Evolutionary conservation across 352 stramenopile genomes (phyloP), one percentile per base, ranked within the genome.

Genomic region (Phytophthora macrochlamydospora): DNA sequence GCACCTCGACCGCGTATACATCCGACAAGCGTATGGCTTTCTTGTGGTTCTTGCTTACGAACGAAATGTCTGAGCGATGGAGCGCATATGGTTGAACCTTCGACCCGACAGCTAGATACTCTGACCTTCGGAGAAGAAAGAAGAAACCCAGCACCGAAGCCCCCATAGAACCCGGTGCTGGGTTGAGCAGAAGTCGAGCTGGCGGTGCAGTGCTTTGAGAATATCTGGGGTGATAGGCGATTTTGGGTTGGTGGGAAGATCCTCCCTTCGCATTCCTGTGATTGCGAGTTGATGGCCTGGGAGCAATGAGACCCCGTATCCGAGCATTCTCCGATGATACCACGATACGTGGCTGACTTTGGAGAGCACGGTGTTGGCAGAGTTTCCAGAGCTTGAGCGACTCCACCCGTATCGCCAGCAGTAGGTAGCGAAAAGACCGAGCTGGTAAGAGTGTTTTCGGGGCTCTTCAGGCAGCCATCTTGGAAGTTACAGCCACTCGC

Each of bases 151-250:
- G 42, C 35, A 75, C 51, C 56, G 62, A 51, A 75, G 56, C 72
- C 62, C 68, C 62, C 59, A 75, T 4, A 71, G 40, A 59, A 75
- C 65, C 53, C 65, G 65, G 62, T 74, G 51, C 31, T 69, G 62
- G 42, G 52, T 1, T 2, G 2, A 13, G 1, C 11, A 6, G 46
- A 81, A 65, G 32, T 74, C 14, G 54, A 59, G 62, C 0, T 13
- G 9, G 0, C 24, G 0, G 13, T 72, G 64, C 12, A 74, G 14
- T 2, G 24, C 2, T 4, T 40, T 59, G 33, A 81, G 58, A 9
- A 67, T 42, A 14, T 42, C 2, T 9, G 55, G 45, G 35, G 65
- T 71, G 52, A 62, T 31, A 0, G 69, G 62, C 7, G 52, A 49
- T n/a, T 65, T 67, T 9, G 52, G 18, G 1, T 29, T 18, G 0